Base-by-base conservation (phyloP, 129 eudicot species). In the Rutidosis leptorrhynchoides region DNA sequence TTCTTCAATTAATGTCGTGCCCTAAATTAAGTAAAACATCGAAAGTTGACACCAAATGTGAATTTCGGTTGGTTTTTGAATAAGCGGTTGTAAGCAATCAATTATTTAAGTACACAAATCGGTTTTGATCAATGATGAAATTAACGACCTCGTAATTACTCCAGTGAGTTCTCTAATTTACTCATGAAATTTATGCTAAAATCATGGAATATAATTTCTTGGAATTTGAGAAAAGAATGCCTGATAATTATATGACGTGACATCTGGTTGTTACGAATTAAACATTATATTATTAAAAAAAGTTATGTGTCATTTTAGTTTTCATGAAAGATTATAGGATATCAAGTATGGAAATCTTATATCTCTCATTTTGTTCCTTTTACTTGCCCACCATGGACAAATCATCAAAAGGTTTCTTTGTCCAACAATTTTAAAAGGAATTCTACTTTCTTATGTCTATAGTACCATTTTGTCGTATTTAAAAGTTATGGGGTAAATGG, bases 301-400 rank as follows among this genome's bases (percentile, higher is more conserved):
- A 57, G 66, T 56, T 30, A 57, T 43, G 56, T 65, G 78, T 66
- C 68, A 66, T 12, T 21, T 62, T 26, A 56, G 78, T 58, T 58
- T 60, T 48, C 26, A 20, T 33, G 79, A 67, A 30, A 75, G 69
- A 67, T 67, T 52, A 75, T 58, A 58, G 48, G 78, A 55, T 55
- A 55, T 55, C 33, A 63, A 54, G 29, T 53, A 45, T 48, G 35
- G 10, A 43, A 45, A 25, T 33, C 59, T 57, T 57, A 8, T 17
- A 30, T 58, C 68, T 59, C 28, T 67, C 53, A 21, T 33, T 40
- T 49, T 67, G 63, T 35, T 67, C 79, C 48, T 48, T 66, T 58
- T 48, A 67, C 46, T 59, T 40, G 32, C 64, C 61, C 73, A 64
- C 78, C 62, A 74, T 57, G 72, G 66, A 43, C 63, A 73, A 74